Evolutionary conservation across 2,329 filamentous ascomycete genomes (phyloP), one percentile per base, ranked within the genome.

Genomic region (Cladosporium sp.): DNA sequence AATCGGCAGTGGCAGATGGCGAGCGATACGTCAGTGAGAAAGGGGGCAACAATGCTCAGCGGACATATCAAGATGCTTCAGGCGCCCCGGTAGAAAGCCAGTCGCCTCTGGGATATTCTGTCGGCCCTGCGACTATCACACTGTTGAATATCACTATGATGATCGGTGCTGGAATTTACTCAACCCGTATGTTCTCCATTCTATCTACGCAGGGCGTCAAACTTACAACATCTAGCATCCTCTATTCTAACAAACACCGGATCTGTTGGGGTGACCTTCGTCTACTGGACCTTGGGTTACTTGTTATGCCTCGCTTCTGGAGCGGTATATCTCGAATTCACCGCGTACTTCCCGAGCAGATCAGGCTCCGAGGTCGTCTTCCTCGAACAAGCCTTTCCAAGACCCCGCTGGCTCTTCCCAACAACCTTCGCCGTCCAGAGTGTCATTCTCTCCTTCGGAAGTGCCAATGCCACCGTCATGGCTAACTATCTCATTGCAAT

Each of bases 251-350:
- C 59, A 1, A 76, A 76, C 1, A 80, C 81, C 0, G 83, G 83
- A 1, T 85, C 82, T 0, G 72, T 86, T 7, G 84, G 83, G 0
- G 66, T 86, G 1, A 71, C 75, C 27, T 66, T 87, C 50, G 73
- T 87, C 12, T 86, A 80, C 66, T 86, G 84, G 83, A 65, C 77
- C 1, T 72, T 86, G 11, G 84, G 84, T 3, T 79, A 80, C 52
- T 41, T 85, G 43, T 30, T 45, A 22, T 45, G 43, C 18, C 43
- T 45, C 8, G 43, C 43, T 18, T 45, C 43, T 22, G 43, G 43
- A 22, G 68, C 73, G 0, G 76, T 84, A 0, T 86, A 86, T 50
- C 76, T 86, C 7, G 84, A 87, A 58, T 78, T 80, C 13, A 77
- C 82, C 0, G 74, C 80, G 1, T 86, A 82, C 55, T 87, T 86